Conservation (phyloP, 139 green algal species). For the Cymbomonas tetramitiformis region DNA sequence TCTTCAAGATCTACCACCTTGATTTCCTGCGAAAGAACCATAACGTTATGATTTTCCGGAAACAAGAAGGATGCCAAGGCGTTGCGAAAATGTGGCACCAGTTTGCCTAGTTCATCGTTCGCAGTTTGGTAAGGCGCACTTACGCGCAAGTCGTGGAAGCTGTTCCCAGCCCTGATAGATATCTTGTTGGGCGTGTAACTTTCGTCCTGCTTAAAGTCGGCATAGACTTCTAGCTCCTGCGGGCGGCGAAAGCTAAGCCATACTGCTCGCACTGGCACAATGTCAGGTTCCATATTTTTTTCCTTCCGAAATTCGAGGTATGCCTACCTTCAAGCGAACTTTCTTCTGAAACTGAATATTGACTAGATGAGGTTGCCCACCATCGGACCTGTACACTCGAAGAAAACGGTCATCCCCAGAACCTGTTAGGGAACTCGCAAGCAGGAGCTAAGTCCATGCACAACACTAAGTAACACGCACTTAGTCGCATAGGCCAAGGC, state of each 20-base stretch:
- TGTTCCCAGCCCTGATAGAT: slow-evolving; percentile 60
- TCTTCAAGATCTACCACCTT: slow-evolving; percentile 61
- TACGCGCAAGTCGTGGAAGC: slow-evolving; percentile 48
- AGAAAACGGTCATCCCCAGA: too few species aligned
- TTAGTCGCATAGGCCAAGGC: too few species aligned
- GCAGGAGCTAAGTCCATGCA: too few species aligned
- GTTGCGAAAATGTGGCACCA: too few species aligned
- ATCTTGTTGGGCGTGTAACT: slow-evolving; percentile 85
- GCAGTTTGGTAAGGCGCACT: too few species aligned
- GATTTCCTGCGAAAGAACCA: too few species aligned
- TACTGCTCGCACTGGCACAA: slow-evolving; percentile 6
- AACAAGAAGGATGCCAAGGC: too few species aligned
- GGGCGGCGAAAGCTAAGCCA: not conserved
- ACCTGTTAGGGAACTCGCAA: too few species aligned
- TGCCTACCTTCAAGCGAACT: slow-evolving; percentile 37
- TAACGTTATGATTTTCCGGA: too few species aligned
- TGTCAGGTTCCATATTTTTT: not conserved
- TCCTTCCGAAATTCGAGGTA: too few species aligned
- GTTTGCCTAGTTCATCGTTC: too few species aligned
- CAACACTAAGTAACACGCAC: too few species aligned
- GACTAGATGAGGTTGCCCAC: slow-evolving; percentile 74
- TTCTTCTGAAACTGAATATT: slow-evolving; percentile 82
- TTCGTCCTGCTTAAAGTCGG: slow-evolving; percentile 86
- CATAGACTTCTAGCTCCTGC: slow-evolving; percentile 66
- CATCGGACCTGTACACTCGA: slow-evolving; percentile 35